Base-by-base conservation (phyloP, 768 basidiomycete genomes). In the Pulveroboletus sp. region DNA sequence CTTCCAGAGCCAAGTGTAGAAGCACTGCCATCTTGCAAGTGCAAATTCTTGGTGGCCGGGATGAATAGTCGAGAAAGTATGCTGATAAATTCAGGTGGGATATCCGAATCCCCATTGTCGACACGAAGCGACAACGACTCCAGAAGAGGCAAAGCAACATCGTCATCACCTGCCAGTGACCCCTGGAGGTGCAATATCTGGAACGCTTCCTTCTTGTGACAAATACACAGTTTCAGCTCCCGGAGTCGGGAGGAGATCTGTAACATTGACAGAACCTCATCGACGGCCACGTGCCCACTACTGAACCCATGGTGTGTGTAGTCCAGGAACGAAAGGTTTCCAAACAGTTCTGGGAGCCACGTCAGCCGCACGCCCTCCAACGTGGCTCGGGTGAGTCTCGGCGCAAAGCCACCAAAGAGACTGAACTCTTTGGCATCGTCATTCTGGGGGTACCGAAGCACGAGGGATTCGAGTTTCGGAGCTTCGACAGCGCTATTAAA, bases 221-320 rank as follows among this genome's bases (percentile, higher is more conserved):
- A 76, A 60, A 86, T 83, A 17, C 77, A 69, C 21, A 89, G 56
- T 44, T 70, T 75, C 46, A 89, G 73, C 46, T 82, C 78, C 45
- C 69, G 70, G 11, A 89, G 67, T 37, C 66, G 70, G 24, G 67
- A 63, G 37, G 80, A 85, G 17, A 85, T 71, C 50, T 72, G 66
- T 26, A 89, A 69, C 66, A 86, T 79, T 26, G 71, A 70, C 36
- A 83, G 58, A 40, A 86, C 69, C 58, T 88, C 85, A 27, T 73
- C 60, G 8, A 81, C 73, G 3, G 82, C 80, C 47, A 77, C 73
- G 51, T 76, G 68, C 5, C 80, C 85, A 17, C 63, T 66, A 35
- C 76, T 84, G 66, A 86, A 85, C 18, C 81, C 80, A 51, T 86
- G 85, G 57, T 88, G 85, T 1, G 82, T 81, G 56, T 86, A 88